phyloP scores from a whole-genome alignment of 2,329 filamentous ascomycete genomes.

The Fusarium vanettenii region DNA sequence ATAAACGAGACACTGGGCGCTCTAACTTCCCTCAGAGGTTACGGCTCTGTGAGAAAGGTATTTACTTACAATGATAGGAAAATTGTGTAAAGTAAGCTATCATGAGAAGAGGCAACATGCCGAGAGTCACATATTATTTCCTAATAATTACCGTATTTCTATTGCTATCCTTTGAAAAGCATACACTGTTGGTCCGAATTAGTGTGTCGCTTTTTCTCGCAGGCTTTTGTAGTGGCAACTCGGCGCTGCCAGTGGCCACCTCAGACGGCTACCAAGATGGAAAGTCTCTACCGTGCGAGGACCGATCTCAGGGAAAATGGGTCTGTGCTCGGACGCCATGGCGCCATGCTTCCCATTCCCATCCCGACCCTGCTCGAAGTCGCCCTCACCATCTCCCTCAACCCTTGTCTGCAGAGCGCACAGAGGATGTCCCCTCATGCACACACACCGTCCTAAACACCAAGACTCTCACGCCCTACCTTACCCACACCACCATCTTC shows the following conservation, averaged over 20 bases:
- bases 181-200: neutral
- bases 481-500: constrained; percentile 15
- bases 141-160: neutral
- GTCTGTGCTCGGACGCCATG: constrained; percentile 16
- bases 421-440: neutral
- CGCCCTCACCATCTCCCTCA: neutral
- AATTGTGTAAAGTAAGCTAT: neutral
- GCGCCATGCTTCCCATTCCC: constrained; percentile 14
- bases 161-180: neutral
- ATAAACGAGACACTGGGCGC: neutral
- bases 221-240: neutral
- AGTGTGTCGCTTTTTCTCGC: neutral
- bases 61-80: neutral
- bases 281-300: constrained; percentile 16
- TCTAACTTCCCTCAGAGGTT: neutral
- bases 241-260: neutral
- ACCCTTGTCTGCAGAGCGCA: neutral
- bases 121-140: neutral
- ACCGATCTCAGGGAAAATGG: neutral
- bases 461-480: constrained; percentile 3
- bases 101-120: neutral
- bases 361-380: neutral
- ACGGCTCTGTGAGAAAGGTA: neutral
- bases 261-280: constrained; percentile 1
- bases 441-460: constrained; percentile 7